phyloP scores from a whole-genome alignment of 2,329 filamentous ascomycete species.

The Xylaria sp. region DNA sequence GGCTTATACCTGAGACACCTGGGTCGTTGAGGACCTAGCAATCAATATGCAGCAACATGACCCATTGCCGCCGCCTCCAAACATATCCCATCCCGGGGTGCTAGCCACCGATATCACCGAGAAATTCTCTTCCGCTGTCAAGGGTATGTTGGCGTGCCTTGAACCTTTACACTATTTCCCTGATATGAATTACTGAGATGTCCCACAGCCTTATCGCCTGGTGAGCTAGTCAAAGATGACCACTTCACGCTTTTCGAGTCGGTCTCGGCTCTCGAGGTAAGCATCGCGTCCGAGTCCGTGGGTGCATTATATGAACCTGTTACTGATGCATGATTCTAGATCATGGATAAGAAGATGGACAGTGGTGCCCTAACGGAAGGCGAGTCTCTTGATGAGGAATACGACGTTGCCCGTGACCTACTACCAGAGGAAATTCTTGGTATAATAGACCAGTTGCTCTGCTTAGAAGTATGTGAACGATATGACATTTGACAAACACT shows the following conservation, averaged over 20 bases:
- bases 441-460: constrained; percentile 91
- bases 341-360: constrained; percentile 99
- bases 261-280: constrained; percentile 78
- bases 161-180: background rate
- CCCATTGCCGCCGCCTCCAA: constrained; percentile 41
- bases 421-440: constrained; percentile 82
- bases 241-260: constrained; percentile 93
- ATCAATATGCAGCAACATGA: constrained; percentile 33
- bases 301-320: constrained; percentile 30
- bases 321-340: constrained; percentile 55
- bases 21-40: background rate
- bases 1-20: background rate
- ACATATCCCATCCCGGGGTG: constrained; percentile 51
- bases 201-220: constrained; percentile 68
- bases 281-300: constrained; percentile 2
- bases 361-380: constrained; percentile 80
- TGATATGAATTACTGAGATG: constrained; percentile 29
- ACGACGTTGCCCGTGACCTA: constrained; percentile 70
- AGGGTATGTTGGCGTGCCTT: constrained; percentile 46
- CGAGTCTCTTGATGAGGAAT: constrained; percentile 82
- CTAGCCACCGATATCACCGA: constrained; percentile 61
- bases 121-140: constrained; percentile 55
- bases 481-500: background rate
- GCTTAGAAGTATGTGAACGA: constrained; percentile 69
- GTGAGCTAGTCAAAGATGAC: constrained; percentile 90